phyloP scores from a whole-genome alignment of 78 protist species.

The Dictyostelium citrinum region DNA sequence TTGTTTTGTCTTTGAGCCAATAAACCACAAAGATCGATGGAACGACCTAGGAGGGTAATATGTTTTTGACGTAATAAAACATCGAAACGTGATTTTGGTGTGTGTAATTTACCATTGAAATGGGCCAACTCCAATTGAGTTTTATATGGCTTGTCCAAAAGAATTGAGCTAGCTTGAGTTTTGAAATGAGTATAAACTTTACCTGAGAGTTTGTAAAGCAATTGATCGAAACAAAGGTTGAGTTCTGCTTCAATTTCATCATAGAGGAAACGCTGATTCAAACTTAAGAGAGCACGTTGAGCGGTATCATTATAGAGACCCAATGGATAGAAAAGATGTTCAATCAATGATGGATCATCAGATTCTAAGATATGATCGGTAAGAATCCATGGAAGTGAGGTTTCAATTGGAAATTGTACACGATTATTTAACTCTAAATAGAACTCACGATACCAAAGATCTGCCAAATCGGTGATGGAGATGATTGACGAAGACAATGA shows the following conservation, averaged over 20 bases:
- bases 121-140: constrained; percentile 44
- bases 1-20: constrained; percentile 87
- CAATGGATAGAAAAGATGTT: constrained; percentile 85
- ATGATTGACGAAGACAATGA: constrained; percentile 25
- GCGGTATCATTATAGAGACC: constrained; percentile 94
- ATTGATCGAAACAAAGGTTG: constrained; percentile 91
- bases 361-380: constrained; percentile 85
- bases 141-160: constrained; percentile 78
- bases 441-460: constrained; percentile 93
- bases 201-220: constrained; percentile 85
- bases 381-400: constrained; percentile 93
- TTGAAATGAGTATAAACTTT: constrained; percentile 85
- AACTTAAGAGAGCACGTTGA: constrained; percentile 65
- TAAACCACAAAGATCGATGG: constrained; percentile 76
- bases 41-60: constrained; percentile 85
- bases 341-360: constrained; percentile 70
- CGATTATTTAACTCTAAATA: constrained; percentile 85
- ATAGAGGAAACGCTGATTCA: constrained; percentile 83
- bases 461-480: constrained; percentile 84
- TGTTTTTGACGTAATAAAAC: constrained; percentile 85
- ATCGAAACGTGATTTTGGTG: constrained; percentile 83
- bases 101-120: constrained; percentile 55
- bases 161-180: constrained; percentile 58
- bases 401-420: constrained; percentile 92
- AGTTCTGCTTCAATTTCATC: constrained; percentile 94